Conservation (phyloP, 2,329 filamentous ascomycete genomes). For the Cordyceps sp. region DNA sequence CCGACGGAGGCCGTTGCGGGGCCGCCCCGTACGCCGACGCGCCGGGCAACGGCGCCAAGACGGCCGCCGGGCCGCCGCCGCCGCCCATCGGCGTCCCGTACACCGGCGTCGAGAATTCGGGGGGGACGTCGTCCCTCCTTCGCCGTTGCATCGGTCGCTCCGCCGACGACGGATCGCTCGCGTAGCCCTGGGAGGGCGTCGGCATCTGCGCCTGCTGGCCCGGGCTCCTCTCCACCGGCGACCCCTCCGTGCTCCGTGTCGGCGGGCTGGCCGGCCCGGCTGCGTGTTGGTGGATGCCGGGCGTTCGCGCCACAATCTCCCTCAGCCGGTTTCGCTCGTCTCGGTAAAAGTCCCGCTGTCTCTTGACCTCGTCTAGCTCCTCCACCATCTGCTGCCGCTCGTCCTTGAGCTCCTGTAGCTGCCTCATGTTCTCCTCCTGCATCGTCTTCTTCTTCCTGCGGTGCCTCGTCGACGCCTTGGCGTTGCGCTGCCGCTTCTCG, state of each 20-base stretch:
- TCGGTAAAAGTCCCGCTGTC: conserved; percentile 58
- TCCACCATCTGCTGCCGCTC: conserved; percentile 48
- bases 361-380: conserved; percentile 33
- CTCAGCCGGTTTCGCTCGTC: conserved; percentile 55
- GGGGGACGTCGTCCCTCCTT: conserved; percentile 28
- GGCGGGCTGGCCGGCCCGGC: conserved; percentile 35
- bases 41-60: conserved; percentile 23
- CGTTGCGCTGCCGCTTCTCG: conserved; percentile 73
- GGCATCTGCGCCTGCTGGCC: conserved; percentile 11
- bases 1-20: conserved; percentile 20
- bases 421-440: conserved; percentile 54
- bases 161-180: conserved; percentile 23
- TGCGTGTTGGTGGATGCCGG: conserved; percentile 35
- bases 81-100: conserved; percentile 19
- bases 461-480: conserved; percentile 71
- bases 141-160: conserved; percentile 30
- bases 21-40: conserved; percentile 18
- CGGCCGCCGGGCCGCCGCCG: conserved; percentile 16
- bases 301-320: conserved; percentile 44
- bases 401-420: conserved; percentile 52
- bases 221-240: conserved; percentile 21
- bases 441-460: conserved; percentile 68
- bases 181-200: conserved; percentile 16
- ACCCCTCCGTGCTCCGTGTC: conserved; percentile 16
- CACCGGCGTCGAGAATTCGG: conserved; percentile 21